phyloP scores from a whole-genome alignment of 805 yeast genomes.

The Sungouiozyma intestinalis region DNA sequence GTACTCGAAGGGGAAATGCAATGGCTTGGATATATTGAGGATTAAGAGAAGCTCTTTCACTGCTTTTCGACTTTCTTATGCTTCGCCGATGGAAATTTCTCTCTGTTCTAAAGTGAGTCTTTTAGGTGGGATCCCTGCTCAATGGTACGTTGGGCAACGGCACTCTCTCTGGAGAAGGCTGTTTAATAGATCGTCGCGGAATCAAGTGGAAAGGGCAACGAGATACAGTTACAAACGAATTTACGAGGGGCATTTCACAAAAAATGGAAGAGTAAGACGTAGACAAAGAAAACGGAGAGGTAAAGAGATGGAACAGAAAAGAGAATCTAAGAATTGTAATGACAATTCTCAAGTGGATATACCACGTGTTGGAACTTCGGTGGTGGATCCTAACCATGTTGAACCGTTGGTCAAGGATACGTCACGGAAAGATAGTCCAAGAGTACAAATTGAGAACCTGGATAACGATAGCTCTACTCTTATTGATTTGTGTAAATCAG shows the following conservation, averaged over 20 bases:
- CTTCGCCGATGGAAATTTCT: slow-evolving; percentile 39
- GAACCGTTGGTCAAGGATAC: too few species aligned
- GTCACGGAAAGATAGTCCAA: background rate
- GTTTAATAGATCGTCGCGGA: background rate
- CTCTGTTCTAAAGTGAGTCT: slow-evolving; percentile 38
- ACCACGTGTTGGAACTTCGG: background rate
- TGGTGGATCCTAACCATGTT: too few species aligned
- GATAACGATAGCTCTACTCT: background rate
- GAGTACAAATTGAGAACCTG: background rate
- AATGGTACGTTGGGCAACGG: slow-evolving; percentile 35
- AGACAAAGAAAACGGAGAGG: background rate
- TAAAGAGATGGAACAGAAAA: background rate
- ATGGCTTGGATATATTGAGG: slow-evolving; percentile 3
- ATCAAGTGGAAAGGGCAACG: background rate
- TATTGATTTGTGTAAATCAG: background rate
- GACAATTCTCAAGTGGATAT: background rate
- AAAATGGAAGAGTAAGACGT: background rate
- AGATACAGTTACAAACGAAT: background rate
- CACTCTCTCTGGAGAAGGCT: slow-evolving; percentile 6
- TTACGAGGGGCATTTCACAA: background rate
- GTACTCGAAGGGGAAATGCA: slow-evolving; percentile 1
- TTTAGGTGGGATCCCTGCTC: slow-evolving; percentile 48
- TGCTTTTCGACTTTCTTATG: slow-evolving; percentile 46
- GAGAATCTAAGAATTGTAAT: background rate
- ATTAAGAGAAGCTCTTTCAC: slow-evolving; percentile 51